Conservation (phyloP, 108 stramenopile species). For the Fragilaria crotonensis region DNA sequence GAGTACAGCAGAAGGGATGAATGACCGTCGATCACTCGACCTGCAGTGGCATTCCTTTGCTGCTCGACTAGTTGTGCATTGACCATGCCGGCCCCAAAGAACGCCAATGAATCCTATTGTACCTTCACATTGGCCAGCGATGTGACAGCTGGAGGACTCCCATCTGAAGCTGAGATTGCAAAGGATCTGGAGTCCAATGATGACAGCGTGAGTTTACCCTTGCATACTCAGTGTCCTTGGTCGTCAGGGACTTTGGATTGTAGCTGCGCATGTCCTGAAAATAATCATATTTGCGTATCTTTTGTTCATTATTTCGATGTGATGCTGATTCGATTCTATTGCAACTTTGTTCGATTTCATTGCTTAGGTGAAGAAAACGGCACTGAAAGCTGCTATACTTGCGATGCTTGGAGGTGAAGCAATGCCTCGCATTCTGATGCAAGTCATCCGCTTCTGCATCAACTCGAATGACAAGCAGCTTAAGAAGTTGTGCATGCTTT, state of each 20-base stretch:
- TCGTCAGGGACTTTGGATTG: too few relatives aligned
- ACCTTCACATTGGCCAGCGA: slow-evolving; percentile 93
- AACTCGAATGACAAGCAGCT: slow-evolving; percentile 97
- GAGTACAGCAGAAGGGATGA: too few relatives aligned
- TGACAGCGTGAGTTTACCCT: slow-evolving; percentile 50
- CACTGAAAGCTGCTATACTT: slow-evolving; percentile 96
- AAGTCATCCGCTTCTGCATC: slow-evolving; percentile 98
- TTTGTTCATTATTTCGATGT: too few relatives aligned
- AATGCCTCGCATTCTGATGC: slow-evolving; percentile 97
- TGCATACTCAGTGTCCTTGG: too few relatives aligned
- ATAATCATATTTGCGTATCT: too few relatives aligned
- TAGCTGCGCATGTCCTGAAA: too few relatives aligned
- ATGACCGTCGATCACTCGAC: too few relatives aligned
- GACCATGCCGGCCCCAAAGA: slow-evolving; percentile 58
- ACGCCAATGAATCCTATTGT: slow-evolving; percentile 89
- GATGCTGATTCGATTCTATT: too few relatives aligned
- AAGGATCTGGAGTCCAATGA: slow-evolving; percentile 89
- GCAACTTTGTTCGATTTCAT: too few relatives aligned
- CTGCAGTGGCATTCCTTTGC: too few relatives aligned
- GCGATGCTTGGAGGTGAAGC: slow-evolving; percentile 95
- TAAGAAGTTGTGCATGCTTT: slow-evolving; percentile 98
- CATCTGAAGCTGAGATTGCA: slow-evolving; percentile 90
- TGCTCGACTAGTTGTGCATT: too few relatives aligned
- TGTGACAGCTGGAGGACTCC: slow-evolving; percentile 82
- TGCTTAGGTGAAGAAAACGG: slow-evolving; percentile 85